phyloP scores from a whole-genome alignment of 306 rosid species.

The Cajanus cajan region DNA sequence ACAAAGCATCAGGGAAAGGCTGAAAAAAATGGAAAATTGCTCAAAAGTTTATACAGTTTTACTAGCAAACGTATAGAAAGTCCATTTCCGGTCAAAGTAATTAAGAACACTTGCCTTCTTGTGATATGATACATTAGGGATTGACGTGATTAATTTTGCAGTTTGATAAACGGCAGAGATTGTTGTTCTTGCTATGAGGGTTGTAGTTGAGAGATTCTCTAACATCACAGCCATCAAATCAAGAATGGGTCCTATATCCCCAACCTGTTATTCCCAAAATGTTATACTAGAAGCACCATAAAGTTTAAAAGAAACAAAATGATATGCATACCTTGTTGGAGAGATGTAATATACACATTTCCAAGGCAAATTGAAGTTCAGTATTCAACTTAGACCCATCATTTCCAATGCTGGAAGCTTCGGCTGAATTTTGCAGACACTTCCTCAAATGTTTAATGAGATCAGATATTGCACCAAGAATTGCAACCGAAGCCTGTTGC shows the following conservation, averaged over 20 bases:
- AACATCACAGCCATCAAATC: slow-evolving; percentile 86
- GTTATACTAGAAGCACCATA: slow-evolving; percentile 23
- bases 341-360: slow-evolving; percentile 69
- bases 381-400: slow-evolving; percentile 47
- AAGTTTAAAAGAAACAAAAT: slow-evolving; percentile 21
- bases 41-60: slow-evolving; percentile 25
- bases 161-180: slow-evolving; percentile 77
- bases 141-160: slow-evolving; percentile 64
- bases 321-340: slow-evolving; percentile 61
- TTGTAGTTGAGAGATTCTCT: slow-evolving; percentile 59
- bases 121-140: slow-evolving; percentile 79
- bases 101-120: slow-evolving; percentile 59
- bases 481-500: slow-evolving; percentile 62
- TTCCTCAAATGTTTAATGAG: slow-evolving; percentile 78
- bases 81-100: slow-evolving; percentile 14
- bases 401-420: slow-evolving; percentile 46
- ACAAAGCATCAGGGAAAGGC: slow-evolving; percentile 94
- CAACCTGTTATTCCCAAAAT: slow-evolving; percentile 63
- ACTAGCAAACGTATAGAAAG: slow-evolving; percentile 21
- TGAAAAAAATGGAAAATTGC: slow-evolving; percentile 38
- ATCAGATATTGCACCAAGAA: slow-evolving; percentile 73
- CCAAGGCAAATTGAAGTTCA: slow-evolving; percentile 70
- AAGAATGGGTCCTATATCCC: slow-evolving; percentile 89
- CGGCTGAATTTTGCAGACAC: slow-evolving; percentile 66
- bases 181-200: slow-evolving; percentile 69